phyloP scores from a whole-genome alignment of 1,139 yeast genomes.

The Wickerhamomyces sp. region DNA sequence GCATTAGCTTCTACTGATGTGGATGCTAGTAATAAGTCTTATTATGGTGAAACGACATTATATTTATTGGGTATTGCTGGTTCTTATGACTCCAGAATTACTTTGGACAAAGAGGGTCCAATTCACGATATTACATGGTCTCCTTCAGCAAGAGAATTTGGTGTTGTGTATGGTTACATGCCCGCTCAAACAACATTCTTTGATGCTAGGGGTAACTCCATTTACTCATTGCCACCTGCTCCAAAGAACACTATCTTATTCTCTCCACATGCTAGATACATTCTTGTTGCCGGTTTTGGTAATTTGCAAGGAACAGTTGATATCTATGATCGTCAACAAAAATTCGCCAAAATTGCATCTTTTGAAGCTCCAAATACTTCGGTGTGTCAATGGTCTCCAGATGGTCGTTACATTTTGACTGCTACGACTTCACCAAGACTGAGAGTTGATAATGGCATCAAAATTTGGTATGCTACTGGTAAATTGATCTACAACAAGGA shows the following conservation, averaged over 20 bases:
- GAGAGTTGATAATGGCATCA: conserved; percentile 93
- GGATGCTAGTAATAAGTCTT: conserved; percentile 88
- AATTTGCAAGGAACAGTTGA: conserved; percentile 96
- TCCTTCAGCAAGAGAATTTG: conserved; percentile 93
- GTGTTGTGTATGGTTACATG: conserved; percentile 96
- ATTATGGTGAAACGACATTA: conserved; percentile 94
- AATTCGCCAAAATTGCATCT: conserved; percentile 71
- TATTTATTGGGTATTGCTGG: conserved; percentile 91
- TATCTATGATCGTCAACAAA: conserved; percentile 87
- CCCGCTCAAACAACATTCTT: conserved; percentile 95
- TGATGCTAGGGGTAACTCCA: conserved; percentile 87
- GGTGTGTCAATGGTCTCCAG: conserved; percentile 98
- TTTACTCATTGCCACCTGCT: conserved; percentile 78
- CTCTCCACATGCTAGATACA: conserved; percentile 91
- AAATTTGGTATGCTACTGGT: conserved; percentile 91
- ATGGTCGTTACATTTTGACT: conserved; percentile 86
- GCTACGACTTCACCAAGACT: conserved; percentile 97
- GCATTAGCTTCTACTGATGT: conserved; percentile 96
- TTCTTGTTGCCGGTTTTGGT: conserved; percentile 95
- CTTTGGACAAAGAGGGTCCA: conserved; percentile 89
- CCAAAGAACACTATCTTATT: conserved; percentile 87
- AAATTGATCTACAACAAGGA: conserved; percentile 73
- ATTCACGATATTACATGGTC: conserved; percentile 98
- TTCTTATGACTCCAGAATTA: conserved; percentile 82
- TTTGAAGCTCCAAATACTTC: conserved; percentile 93